Evolutionary conservation across 352 stramenopile genomes (phyloP).

Genomic region (Globisporangium okanoganense): DNA sequence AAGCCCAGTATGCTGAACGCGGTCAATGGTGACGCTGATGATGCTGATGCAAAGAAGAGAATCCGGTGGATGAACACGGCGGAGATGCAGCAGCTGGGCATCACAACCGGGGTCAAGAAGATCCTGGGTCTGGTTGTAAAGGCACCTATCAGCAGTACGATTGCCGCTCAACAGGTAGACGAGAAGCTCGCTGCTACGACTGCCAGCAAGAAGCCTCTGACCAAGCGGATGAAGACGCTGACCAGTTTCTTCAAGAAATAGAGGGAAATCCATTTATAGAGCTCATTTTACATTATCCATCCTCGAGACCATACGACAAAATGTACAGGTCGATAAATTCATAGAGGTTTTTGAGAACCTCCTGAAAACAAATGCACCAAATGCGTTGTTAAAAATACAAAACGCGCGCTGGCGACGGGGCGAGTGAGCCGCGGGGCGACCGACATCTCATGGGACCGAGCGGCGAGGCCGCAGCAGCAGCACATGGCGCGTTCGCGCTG

Average conservation of each 20-base stretch:
- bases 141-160: neutral
- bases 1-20: slow-evolving; percentile 18
- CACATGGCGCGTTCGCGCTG: slow-evolving; percentile 8
- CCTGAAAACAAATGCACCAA: slow-evolving; percentile 2
- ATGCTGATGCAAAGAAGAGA: slow-evolving; percentile 12
- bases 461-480: neutral
- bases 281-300: neutral
- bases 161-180: neutral
- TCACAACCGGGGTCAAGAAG: slow-evolving; percentile 88
- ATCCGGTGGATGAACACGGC: slow-evolving; percentile 71
- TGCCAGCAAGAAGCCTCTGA: neutral
- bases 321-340: neutral
- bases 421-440: slow-evolving; percentile 3
- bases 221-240: slow-evolving; percentile 57
- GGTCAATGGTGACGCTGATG: neutral
- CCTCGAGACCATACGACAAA: neutral
- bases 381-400: neutral
- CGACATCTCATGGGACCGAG: slow-evolving; percentile 11
- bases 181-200: slow-evolving; percentile 1
- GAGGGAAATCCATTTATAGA: slow-evolving; percentile 18
- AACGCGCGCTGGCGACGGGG: neutral
- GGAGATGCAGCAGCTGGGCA: slow-evolving; percentile 76
- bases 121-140: slow-evolving; percentile 61
- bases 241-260: slow-evolving; percentile 68
- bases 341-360: neutral